Evolutionary conservation across 768 basidiomycete genomes (phyloP).

Genomic region (Holtermannia corniformis): DNA sequence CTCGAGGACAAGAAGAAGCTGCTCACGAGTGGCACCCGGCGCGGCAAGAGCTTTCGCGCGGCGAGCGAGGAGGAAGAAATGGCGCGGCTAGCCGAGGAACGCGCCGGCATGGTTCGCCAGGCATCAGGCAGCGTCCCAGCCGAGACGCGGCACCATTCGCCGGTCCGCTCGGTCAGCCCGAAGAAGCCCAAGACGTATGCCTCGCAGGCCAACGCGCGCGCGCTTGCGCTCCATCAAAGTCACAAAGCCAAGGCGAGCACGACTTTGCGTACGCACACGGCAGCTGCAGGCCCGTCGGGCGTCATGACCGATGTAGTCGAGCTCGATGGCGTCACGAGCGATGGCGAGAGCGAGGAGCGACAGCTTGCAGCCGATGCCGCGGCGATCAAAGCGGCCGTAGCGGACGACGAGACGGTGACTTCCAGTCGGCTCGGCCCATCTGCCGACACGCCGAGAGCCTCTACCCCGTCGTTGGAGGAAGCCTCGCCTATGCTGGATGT

Average conservation of each 20-base stretch:
- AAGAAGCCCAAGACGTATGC: not conserved
- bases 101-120: not conserved
- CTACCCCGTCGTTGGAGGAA: not conserved
- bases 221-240: not conserved
- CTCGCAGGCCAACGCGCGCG: not conserved
- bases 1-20: constrained; percentile 10
- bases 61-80: constrained; percentile 25
- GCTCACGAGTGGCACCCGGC: constrained; percentile 17
- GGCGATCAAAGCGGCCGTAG: not conserved
- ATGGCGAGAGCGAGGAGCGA: not conserved
- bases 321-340: not conserved
- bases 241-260: not conserved
- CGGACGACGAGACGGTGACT: not conserved
- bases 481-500: not conserved
- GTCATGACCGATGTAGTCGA: not conserved
- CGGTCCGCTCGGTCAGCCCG: not conserved
- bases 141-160: not conserved
- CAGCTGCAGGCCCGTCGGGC: not conserved
- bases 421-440: not conserved
- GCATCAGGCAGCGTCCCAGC: not conserved
- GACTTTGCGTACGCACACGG: not conserved
- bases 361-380: not conserved
- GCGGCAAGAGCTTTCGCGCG: constrained; percentile 25
- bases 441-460: not conserved
- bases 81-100: constrained; percentile 11